Evolutionary conservation across 2,329 filamentous ascomycete species (phyloP).

Genomic region (Pseudogymnoascus pannorum): DNA sequence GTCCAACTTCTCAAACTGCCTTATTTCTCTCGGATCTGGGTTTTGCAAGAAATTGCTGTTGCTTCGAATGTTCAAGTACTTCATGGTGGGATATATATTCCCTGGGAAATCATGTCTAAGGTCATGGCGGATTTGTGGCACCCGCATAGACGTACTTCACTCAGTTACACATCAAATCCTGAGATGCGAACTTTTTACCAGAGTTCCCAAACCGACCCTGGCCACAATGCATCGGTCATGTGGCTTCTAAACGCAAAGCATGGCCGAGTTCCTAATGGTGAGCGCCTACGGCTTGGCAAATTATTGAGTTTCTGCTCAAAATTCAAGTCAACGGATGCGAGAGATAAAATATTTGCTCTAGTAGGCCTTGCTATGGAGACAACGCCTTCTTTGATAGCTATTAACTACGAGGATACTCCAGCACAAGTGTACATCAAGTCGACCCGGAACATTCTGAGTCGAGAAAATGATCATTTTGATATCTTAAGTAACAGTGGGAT

Average conservation of each 20-base stretch:
- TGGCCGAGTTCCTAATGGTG: not conserved
- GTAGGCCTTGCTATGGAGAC: not conserved
- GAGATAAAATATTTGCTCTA: not conserved
- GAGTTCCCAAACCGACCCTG: not conserved
- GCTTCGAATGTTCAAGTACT: conserved; percentile 10
- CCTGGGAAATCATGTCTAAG: conserved; percentile 24
- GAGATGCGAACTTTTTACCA: not conserved
- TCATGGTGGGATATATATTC: conserved; percentile 10
- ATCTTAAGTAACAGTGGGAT: not conserved
- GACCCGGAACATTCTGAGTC: not conserved
- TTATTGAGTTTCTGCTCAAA: not conserved
- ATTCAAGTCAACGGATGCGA: not conserved
- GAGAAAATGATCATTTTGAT: not conserved
- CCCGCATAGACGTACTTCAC: not conserved
- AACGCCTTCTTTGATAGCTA: not conserved
- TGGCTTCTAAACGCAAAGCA: not conserved
- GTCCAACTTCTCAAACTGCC: not conserved
- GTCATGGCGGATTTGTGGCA: not conserved
- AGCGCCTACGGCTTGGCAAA: not conserved
- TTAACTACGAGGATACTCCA: not conserved
- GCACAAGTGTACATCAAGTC: not conserved
- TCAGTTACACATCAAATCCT: not conserved
- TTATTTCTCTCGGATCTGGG: conserved; percentile 12
- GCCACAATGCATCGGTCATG: not conserved
- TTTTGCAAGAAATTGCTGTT: conserved; percentile 16